Conservation (phyloP, 2,329 filamentous ascomycete genomes). For the Fusarium temperatum region DNA sequence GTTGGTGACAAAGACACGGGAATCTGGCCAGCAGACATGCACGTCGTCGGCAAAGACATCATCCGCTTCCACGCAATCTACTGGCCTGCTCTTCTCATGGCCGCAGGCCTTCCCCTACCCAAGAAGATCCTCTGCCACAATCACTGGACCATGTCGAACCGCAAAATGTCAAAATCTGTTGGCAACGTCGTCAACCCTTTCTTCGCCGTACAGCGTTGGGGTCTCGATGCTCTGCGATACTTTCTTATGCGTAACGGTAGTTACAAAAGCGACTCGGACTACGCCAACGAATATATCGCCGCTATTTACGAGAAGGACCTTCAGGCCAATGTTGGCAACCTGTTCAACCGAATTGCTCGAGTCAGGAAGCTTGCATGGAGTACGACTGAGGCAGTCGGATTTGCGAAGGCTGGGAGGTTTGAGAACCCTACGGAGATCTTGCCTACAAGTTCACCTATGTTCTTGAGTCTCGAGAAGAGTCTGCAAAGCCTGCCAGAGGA, state of each 20-base stretch:
- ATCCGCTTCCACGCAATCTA: constrained; percentile 96
- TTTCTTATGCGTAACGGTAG: constrained; percentile 86
- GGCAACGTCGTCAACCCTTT: constrained; percentile 97
- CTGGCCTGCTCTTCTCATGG: constrained; percentile 96
- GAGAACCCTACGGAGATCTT: neutral
- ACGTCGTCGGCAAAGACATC: constrained; percentile 97
- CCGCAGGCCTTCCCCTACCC: constrained; percentile 80
- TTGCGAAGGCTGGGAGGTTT: constrained; percentile 42
- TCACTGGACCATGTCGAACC: constrained; percentile 91
- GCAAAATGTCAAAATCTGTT: constrained; percentile 96
- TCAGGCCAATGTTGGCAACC: constrained; percentile 81
- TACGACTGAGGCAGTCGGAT: constrained; percentile 64
- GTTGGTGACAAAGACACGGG: constrained; percentile 68
- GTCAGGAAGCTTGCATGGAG: constrained; percentile 70
- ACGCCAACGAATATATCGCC: constrained; percentile 81
- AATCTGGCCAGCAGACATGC: constrained; percentile 90
- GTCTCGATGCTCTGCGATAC: constrained; percentile 86
- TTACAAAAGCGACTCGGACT: constrained; percentile 81
- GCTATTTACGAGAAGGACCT: constrained; percentile 82
- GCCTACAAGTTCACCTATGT: constrained; percentile 3
- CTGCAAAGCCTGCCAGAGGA: constrained; percentile 38
- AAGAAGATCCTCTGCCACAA: constrained; percentile 86
- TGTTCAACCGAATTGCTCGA: constrained; percentile 75
- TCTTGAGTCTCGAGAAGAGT: constrained; percentile 42
- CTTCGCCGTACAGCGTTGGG: constrained; percentile 88